Conservation (phyloP, 1,284 basidiomycete genomes). For the Moesziomyces parantarcticus region DNA sequence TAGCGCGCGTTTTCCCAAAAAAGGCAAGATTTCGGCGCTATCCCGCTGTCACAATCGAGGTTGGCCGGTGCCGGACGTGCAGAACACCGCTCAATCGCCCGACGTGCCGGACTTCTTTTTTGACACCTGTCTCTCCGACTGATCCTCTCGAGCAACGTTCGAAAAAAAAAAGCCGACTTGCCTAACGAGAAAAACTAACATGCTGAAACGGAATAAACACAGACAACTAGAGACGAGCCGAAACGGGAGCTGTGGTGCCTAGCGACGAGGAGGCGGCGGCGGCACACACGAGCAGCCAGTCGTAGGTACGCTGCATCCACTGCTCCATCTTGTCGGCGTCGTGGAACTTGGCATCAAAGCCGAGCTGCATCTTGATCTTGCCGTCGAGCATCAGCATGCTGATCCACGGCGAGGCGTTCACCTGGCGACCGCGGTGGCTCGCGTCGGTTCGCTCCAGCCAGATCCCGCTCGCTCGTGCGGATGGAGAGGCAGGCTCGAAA, state of each 20-base stretch:
- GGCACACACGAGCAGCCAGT: slow-evolving; percentile 23
- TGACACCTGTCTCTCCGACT: background rate
- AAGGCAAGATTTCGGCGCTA: too few relatives aligned
- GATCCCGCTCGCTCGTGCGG: slow-evolving; percentile 7
- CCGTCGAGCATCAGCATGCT: slow-evolving; percentile 36
- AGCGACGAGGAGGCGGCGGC: background rate
- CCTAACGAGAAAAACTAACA: background rate
- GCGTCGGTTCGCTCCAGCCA: slow-evolving; percentile 21
- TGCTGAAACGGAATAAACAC: background rate
- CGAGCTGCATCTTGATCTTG: slow-evolving; percentile 30
- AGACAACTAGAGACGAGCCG: slow-evolving; percentile 18
- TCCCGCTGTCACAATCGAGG: too few relatives aligned
- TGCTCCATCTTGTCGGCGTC: slow-evolving; percentile 23
- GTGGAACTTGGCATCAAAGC: slow-evolving; percentile 39
- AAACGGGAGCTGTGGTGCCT: background rate
- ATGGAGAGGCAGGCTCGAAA: slow-evolving; percentile 12
- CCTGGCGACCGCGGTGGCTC: slow-evolving; percentile 30
- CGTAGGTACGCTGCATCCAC: slow-evolving; percentile 15
- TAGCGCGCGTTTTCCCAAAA: too few relatives aligned
- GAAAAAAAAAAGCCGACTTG: background rate
- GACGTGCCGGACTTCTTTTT: background rate
- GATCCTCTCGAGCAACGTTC: background rate
- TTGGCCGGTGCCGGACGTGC: too few relatives aligned
- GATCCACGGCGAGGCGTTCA: slow-evolving; percentile 47
- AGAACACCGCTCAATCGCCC: too few relatives aligned